Conservation (phyloP, 139 green algal species). For the Astrephomene gubernaculifera region DNA sequence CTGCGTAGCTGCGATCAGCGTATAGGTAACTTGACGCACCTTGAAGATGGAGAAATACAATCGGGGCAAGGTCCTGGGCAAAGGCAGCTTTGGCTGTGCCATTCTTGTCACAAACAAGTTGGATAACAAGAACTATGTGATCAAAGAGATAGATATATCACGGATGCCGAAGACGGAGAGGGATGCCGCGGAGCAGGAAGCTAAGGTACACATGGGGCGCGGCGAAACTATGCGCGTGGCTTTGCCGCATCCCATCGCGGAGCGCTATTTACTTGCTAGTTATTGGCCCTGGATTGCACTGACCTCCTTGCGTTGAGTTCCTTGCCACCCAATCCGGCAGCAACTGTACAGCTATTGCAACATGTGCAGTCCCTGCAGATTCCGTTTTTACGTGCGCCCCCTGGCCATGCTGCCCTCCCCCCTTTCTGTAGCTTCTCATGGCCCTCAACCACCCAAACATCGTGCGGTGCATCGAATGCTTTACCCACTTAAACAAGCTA, state of each 20-base stretch:
- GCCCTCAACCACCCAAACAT: conserved; percentile 80
- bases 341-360: no score
- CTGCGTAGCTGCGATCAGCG: no score
- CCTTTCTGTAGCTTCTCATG: conserved; percentile 69
- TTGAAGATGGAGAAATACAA: conserved; percentile 64
- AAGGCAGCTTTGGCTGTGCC: conserved; percentile 75
- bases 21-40: no score
- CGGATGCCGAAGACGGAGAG: conserved; percentile 71
- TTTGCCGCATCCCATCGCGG: background rate
- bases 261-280: no score
- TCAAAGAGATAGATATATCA: conserved; percentile 83
- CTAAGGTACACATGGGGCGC: conserved; percentile 59
- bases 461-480: conserved; percentile 75
- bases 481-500: conserved; percentile 68
- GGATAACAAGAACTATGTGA: conserved; percentile 78
- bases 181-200: conserved; percentile 72
- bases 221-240: background rate
- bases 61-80: conserved; percentile 68
- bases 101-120: conserved; percentile 66
- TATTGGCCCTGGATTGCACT: no score
- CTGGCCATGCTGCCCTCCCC: background rate
- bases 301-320: no score
- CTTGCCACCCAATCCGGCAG: no score
- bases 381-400: background rate
- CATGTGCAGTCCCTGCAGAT: no score